Evolutionary conservation across 2,329 filamentous ascomycete species (phyloP).

Genomic region (Xylariaceae sp.): DNA sequence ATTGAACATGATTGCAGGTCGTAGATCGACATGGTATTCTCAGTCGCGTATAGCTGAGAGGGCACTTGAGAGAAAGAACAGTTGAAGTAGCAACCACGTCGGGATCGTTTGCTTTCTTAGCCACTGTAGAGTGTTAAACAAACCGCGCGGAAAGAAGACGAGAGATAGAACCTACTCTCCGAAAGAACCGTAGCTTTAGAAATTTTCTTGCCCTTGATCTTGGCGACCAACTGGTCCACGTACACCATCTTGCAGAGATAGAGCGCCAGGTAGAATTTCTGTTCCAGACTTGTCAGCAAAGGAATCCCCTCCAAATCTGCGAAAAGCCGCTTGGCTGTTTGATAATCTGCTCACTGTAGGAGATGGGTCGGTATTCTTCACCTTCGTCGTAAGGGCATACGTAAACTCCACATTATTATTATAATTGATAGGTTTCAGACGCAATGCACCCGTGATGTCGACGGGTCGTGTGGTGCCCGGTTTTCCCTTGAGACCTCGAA

Average conservation of each 20-base stretch:
- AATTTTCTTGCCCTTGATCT: slow-evolving; percentile 67
- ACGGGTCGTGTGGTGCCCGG: slow-evolving; percentile 90
- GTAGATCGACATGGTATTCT: slow-evolving; percentile 73
- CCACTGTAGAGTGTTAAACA: slow-evolving; percentile 52
- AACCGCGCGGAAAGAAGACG: background rate
- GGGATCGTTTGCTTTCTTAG: slow-evolving; percentile 74
- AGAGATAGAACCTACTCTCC: slow-evolving; percentile 62
- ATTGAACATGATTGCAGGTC: slow-evolving; percentile 84
- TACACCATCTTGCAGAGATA: slow-evolving; percentile 72
- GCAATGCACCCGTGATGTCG: slow-evolving; percentile 77
- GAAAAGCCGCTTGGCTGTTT: slow-evolving; percentile 20
- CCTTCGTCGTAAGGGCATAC: slow-evolving; percentile 89
- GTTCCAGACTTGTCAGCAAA: slow-evolving; percentile 19
- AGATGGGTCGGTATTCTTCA: slow-evolving; percentile 38
- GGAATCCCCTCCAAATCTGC: slow-evolving; percentile 1
- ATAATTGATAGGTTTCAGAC: slow-evolving; percentile 64
- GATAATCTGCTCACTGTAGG: slow-evolving; percentile 26
- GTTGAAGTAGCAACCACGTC: slow-evolving; percentile 88
- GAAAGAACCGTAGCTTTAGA: slow-evolving; percentile 75
- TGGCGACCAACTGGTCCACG: slow-evolving; percentile 66
- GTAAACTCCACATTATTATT: slow-evolving; percentile 78
- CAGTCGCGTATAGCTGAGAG: slow-evolving; percentile 81
- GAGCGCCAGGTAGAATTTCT: slow-evolving; percentile 71
- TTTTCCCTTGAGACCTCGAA: slow-evolving; percentile 92
- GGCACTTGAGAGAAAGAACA: slow-evolving; percentile 88